Evolutionary conservation across 2,329 filamentous ascomycete genomes (phyloP).

Genomic region (Pseudocercospora fijiensis): DNA sequence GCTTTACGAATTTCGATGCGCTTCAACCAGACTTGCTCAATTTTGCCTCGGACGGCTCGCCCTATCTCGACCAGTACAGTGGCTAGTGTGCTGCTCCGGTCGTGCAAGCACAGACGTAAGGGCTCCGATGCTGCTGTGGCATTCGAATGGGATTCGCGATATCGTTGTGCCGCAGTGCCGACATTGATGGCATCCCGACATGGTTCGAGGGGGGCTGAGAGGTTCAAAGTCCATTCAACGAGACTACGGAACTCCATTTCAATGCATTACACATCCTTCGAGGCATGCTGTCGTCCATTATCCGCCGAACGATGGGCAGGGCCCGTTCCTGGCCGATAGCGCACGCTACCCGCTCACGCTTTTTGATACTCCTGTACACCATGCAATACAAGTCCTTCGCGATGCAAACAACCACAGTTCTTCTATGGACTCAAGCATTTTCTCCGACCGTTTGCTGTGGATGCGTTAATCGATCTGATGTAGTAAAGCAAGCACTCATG

Average conservation of each 20-base stretch:
- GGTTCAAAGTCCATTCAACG: too few relatives aligned
- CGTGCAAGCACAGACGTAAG: too few relatives aligned
- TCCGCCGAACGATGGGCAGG: not conserved
- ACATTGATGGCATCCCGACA: too few relatives aligned
- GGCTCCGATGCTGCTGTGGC: too few relatives aligned
- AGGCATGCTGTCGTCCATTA: conserved; percentile 7
- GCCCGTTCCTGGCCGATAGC: not conserved
- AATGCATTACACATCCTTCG: conserved; percentile 5
- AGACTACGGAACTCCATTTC: not conserved
- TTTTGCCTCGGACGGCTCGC: too few relatives aligned
- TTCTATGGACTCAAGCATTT: conserved; percentile 18
- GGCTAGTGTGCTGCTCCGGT: too few relatives aligned
- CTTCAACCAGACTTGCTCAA: too few relatives aligned
- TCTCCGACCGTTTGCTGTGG: conserved; percentile 32
- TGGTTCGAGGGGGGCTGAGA: too few relatives aligned
- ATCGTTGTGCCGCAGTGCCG: too few relatives aligned
- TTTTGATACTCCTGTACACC: conserved; percentile 3
- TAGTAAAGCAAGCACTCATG: not conserved
- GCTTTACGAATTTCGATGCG: too few relatives aligned
- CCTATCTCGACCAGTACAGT: too few relatives aligned
- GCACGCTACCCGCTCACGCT: not conserved
- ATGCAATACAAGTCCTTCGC: conserved; percentile 27
- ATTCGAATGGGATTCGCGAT: too few relatives aligned
- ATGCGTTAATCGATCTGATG: conserved; percentile 9
- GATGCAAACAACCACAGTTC: conserved; percentile 5